These are phyloP conservation scores for Boletus subcaerulescens DNA, from an alignment of 768 basidiomycete species.

Conservation along the genomic window DNA sequence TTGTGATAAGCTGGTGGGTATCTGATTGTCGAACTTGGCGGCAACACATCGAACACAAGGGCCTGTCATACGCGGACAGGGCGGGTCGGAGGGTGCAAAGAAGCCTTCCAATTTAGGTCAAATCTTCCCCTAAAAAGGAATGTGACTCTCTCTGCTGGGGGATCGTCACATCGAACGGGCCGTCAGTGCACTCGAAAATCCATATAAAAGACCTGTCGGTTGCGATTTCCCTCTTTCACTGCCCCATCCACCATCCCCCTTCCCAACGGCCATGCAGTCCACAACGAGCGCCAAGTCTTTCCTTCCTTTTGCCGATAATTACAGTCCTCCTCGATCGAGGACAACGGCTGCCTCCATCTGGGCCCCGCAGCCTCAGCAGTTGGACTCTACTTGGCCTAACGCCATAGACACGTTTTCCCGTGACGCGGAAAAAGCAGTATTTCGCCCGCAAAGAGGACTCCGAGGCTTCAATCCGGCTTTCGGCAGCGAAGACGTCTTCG, in stretches of 20 bases:
- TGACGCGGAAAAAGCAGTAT: constrained; percentile 41
- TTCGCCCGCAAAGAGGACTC: constrained; percentile 30
- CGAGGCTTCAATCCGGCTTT: constrained; percentile 21
- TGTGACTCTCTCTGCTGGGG: constrained; percentile 24
- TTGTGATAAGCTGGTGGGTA: constrained; percentile 9
- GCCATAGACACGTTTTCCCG: constrained; percentile 61
- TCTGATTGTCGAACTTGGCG: constrained; percentile 26
- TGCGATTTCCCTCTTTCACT: constrained; percentile 38
- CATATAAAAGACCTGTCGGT: constrained; percentile 32
- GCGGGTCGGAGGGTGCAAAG: constrained; percentile 26
- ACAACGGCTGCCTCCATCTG: constrained; percentile 63
- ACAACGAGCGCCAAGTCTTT: constrained; percentile 25
- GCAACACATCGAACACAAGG: constrained; percentile 15
- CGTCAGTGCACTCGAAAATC: constrained; percentile 24
- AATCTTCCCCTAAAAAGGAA: constrained; percentile 33
- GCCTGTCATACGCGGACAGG: constrained; percentile 27
- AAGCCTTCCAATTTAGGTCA: constrained; percentile 29
- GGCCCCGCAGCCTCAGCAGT: constrained; percentile 76
- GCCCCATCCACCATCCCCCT: constrained; percentile 40
- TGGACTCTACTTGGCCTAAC: constrained; percentile 65
- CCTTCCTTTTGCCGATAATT: constrained; percentile 37
- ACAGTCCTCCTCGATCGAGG: constrained; percentile 40
- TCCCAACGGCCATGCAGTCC: constrained; percentile 25
- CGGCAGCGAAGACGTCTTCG: constrained; percentile 64
- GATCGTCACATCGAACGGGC: constrained; percentile 32